These are phyloP conservation scores for Saururus chinensis DNA, from an alignment of 164 flowering plant species.

Conservation along the genomic window DNA sequence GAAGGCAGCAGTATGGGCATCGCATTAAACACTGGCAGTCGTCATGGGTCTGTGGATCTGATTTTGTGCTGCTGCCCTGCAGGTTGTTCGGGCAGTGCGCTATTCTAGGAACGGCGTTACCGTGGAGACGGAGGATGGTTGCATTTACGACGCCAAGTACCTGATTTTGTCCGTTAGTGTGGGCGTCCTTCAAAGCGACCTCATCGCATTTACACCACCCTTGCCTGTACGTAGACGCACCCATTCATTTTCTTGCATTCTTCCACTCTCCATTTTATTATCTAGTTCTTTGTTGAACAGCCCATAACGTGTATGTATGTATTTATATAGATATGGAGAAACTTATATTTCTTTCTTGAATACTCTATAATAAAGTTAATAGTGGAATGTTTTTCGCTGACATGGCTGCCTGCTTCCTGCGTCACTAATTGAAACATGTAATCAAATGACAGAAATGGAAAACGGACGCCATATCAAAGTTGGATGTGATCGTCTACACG, in stretches of 20 bases:
- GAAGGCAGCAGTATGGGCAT: too few species aligned
- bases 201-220: conserved; percentile 64
- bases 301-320: too few species aligned
- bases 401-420: not conserved
- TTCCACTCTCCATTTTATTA: not conserved
- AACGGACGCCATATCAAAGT: conserved; percentile 57
- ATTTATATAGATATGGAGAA: too few species aligned
- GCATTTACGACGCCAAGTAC: conserved; percentile 59
- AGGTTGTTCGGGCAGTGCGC: conserved; percentile 84
- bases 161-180: conserved; percentile 78
- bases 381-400: not conserved
- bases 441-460: conserved; percentile 65
- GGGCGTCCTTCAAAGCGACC: conserved; percentile 87
- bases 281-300: not conserved
- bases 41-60: not conserved
- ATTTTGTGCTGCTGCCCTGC: conserved; percentile 9
- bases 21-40: too few species aligned
- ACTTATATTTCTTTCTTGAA: not conserved
- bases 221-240: conserved; percentile 54
- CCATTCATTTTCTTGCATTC: not conserved
- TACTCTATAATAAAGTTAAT: not conserved
- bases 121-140: conserved; percentile 78
- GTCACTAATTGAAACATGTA: not conserved
- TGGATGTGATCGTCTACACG: conserved; percentile 86
- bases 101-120: conserved; percentile 70